Percentiles rank a stretch among this genome's conserved stretches.
Conservation (phyloP, 139 green algal species). For the Prasinococcaceae sp. region DNA sequence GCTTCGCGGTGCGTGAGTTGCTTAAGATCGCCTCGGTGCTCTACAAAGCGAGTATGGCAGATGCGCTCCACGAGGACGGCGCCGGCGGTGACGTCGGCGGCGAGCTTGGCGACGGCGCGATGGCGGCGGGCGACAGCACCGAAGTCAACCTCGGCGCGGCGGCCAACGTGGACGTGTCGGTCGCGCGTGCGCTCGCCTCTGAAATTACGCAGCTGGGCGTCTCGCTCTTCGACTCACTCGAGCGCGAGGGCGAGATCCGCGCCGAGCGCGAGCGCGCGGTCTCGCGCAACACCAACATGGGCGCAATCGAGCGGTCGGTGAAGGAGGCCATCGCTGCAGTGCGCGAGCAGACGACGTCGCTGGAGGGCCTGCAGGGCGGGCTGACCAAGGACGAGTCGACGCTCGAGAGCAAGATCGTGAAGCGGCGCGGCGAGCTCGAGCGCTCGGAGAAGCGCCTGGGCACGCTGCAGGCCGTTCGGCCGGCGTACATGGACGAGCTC, state of each 20-base stretch:
- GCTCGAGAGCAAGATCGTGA: constrained; percentile 46
- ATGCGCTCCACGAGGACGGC: no score
- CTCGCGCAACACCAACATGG: constrained; percentile 42
- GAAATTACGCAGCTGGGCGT: constrained; percentile 49
- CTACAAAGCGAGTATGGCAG: constrained; percentile 51
- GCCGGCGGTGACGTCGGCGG: no score
- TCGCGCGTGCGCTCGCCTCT: constrained; percentile 17
- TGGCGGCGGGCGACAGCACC: no score
- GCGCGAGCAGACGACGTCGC: constrained; percentile 10
- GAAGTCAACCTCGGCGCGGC: no score
- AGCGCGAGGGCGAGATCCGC: constrained; percentile 36
- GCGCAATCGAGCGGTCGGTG: constrained; percentile 42
- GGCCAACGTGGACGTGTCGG: constrained; percentile 15
- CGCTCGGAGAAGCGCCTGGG: constrained; percentile 54
- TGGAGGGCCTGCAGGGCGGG: constrained; percentile 40
- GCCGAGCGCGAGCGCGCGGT: constrained; percentile 39
- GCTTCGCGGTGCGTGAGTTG: constrained; percentile 56
- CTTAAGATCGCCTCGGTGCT: constrained; percentile 59
- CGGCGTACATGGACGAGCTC: constrained; percentile 73
- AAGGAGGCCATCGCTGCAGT: constrained; percentile 32
- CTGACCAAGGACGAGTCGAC: constrained; percentile 40
- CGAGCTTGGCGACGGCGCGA: no score
- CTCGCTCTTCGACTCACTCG: constrained; percentile 50
- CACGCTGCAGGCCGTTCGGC: constrained; percentile 25
- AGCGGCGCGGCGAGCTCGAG: constrained; percentile 49